A percentile compares a stretch with the other conserved stretches of the same genome.
phyloP scores from a whole-genome alignment of 1,284 basidiomycete genomes.

The Stereum hirsutum region DNA sequence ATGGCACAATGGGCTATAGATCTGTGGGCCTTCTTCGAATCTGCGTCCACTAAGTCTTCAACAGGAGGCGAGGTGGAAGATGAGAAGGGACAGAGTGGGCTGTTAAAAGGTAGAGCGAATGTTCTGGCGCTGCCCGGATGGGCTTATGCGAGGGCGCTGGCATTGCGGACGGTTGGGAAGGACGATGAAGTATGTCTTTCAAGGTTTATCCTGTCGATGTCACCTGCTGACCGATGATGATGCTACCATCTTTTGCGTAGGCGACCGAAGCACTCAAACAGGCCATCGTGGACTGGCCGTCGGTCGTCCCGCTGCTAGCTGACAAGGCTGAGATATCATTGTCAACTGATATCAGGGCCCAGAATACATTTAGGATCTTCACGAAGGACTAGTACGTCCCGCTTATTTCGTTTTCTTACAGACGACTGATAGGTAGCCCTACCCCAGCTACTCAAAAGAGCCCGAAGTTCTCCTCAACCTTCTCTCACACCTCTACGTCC shows the following conservation, averaged over 20 bases:
- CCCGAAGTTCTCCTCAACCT: slow-evolving; percentile 49
- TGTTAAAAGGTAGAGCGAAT: slow-evolving; percentile 28
- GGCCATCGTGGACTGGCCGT: slow-evolving; percentile 73
- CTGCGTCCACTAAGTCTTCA: slow-evolving; percentile 11
- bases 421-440: not conserved
- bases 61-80: too few species aligned
- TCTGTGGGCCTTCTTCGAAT: slow-evolving; percentile 43
- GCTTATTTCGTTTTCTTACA: slow-evolving; percentile 11
- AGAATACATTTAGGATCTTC: slow-evolving; percentile 60
- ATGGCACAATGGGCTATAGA: slow-evolving; percentile 75
- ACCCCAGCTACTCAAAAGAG: slow-evolving; percentile 12
- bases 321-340: slow-evolving; percentile 74
- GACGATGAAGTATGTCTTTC: slow-evolving; percentile 7
- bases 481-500: slow-evolving; percentile 79
- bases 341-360: slow-evolving; percentile 44
- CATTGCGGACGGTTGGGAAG: slow-evolving; percentile 40
- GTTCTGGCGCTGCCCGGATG: slow-evolving; percentile 71
- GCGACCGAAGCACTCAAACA: slow-evolving; percentile 62
- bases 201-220: not conserved
- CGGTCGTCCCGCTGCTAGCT: slow-evolving; percentile 70
- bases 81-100: slow-evolving; percentile 17
- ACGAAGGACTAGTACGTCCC: slow-evolving; percentile 52
- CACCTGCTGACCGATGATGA: slow-evolving; percentile 19
- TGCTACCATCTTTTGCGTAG: slow-evolving; percentile 25
- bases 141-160: slow-evolving; percentile 70